A percentile compares a stretch with the other conserved stretches of the same genome.
Evolutionary conservation across 2,329 filamentous ascomycete species (phyloP).

Genomic region (Nemania sp.): DNA sequence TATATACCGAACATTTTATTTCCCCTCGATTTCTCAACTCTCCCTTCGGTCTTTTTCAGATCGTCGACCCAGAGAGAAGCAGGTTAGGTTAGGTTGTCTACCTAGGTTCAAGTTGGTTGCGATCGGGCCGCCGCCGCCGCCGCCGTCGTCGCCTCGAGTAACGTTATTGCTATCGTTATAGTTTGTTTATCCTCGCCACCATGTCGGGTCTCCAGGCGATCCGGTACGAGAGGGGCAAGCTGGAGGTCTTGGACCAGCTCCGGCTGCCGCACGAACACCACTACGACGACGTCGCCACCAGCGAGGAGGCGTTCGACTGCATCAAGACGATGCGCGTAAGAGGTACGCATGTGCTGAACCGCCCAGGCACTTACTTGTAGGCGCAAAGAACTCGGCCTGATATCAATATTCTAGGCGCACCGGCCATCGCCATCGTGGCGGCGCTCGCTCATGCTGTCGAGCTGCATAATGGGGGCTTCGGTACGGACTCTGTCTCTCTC

Average conservation of each 20-base stretch:
- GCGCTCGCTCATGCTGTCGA: slow-evolving; percentile 87
- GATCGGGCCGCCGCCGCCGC: too few relatives aligned
- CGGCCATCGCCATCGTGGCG: slow-evolving; percentile 97
- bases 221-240: slow-evolving; percentile 71
- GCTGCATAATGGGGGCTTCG: slow-evolving; percentile 61
- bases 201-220: slow-evolving; percentile 75
- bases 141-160: too few relatives aligned
- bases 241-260: slow-evolving; percentile 84
- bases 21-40: too few relatives aligned
- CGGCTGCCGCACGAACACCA: slow-evolving; percentile 78
- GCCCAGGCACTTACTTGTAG: too few relatives aligned
- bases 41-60: too few relatives aligned
- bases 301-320: slow-evolving; percentile 78
- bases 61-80: too few relatives aligned
- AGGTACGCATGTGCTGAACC: slow-evolving; percentile 44
- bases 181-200: not conserved
- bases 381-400: not conserved
- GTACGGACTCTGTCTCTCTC: slow-evolving; percentile 38
- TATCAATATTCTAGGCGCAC: slow-evolving; percentile 63
- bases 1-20: too few relatives aligned
- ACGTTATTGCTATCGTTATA: not conserved
- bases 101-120: too few relatives aligned
- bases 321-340: slow-evolving; percentile 80
- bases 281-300: slow-evolving; percentile 73
- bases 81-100: too few relatives aligned